Evolutionary conservation across 352 stramenopile genomes (phyloP).

Genomic region (Phytophthora pistaciae): DNA sequence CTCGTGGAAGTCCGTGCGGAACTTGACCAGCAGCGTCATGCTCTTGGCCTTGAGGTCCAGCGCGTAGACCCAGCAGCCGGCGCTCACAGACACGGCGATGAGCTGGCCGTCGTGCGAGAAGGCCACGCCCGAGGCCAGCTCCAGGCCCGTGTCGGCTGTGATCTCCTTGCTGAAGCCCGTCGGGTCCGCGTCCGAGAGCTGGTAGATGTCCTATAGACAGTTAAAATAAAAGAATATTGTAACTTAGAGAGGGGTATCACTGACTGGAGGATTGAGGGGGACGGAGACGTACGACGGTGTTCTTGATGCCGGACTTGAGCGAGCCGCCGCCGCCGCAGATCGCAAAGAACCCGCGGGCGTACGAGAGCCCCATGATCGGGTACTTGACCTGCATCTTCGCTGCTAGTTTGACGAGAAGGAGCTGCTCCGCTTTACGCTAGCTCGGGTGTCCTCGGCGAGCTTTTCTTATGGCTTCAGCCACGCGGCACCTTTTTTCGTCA

Average conservation of each 20-base stretch:
- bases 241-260: slow-evolving; percentile 7
- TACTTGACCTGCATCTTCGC: slow-evolving; percentile 82
- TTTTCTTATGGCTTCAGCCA: slow-evolving; percentile 19
- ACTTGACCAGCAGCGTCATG: slow-evolving; percentile 78
- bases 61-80: slow-evolving; percentile 81
- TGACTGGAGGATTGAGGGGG: background rate
- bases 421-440: background rate
- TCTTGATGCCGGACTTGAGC: slow-evolving; percentile 87
- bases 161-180: slow-evolving; percentile 77
- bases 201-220: slow-evolving; percentile 70
- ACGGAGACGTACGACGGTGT: slow-evolving; percentile 68
- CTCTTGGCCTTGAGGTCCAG: slow-evolving; percentile 64
- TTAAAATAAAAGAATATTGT: slow-evolving; percentile 7
- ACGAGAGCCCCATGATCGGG: slow-evolving; percentile 86
- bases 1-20: slow-evolving; percentile 83
- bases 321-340: slow-evolving; percentile 87
- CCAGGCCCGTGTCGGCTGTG: slow-evolving; percentile 72
- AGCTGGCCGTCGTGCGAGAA: slow-evolving; percentile 82
- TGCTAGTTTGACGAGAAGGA: background rate
- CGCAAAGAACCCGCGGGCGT: slow-evolving; percentile 73
- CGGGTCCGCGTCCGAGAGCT: slow-evolving; percentile 68
- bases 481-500: slow-evolving; percentile 12
- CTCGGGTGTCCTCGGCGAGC: background rate
- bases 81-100: slow-evolving; percentile 80
- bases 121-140: slow-evolving; percentile 78